Percentiles rank a stretch among this genome's conserved stretches.
These are phyloP conservation scores for Oryza meridionalis DNA, from an alignment of 176 grass and related monocot species.

Conservation along the genomic window DNA sequence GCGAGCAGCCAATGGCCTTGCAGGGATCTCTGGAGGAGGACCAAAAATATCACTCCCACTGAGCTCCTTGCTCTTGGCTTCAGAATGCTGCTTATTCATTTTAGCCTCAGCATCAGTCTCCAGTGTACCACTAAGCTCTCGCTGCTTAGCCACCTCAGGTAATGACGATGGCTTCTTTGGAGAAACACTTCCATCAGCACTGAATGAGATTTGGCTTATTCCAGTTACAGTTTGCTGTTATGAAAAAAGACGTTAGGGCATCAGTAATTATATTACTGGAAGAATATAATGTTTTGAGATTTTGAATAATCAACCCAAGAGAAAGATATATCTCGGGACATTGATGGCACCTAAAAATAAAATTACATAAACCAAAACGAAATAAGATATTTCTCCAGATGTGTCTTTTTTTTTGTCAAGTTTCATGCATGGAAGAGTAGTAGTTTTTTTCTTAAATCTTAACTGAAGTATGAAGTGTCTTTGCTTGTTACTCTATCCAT, in stretches of 20 bases:
- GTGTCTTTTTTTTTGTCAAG: constrained; percentile 4
- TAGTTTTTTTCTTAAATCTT: background rate
- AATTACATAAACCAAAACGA: background rate
- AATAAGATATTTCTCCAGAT: background rate
- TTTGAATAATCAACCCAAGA: constrained; percentile 7
- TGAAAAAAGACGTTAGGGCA: constrained; percentile 7
- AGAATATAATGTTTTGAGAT: background rate
- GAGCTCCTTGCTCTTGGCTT: constrained; percentile 93
- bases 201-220: constrained; percentile 94
- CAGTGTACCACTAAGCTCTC: constrained; percentile 79
- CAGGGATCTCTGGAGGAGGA: constrained; percentile 66
- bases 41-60: constrained; percentile 83
- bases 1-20: constrained; percentile 66
- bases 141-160: constrained; percentile 91
- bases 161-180: constrained; percentile 85
- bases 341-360: constrained; percentile 1
- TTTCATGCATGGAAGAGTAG: background rate
- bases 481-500: background rate
- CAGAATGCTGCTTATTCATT: constrained; percentile 78
- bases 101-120: constrained; percentile 66
- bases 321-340: background rate
- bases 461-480: background rate
- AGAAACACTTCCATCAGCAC: constrained; percentile 70
- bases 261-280: constrained; percentile 29
- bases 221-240: constrained; percentile 77